phyloP scores from a whole-genome alignment of 495 filamentous ascomycete species.

The Trichoderma orchidacearum region DNA sequence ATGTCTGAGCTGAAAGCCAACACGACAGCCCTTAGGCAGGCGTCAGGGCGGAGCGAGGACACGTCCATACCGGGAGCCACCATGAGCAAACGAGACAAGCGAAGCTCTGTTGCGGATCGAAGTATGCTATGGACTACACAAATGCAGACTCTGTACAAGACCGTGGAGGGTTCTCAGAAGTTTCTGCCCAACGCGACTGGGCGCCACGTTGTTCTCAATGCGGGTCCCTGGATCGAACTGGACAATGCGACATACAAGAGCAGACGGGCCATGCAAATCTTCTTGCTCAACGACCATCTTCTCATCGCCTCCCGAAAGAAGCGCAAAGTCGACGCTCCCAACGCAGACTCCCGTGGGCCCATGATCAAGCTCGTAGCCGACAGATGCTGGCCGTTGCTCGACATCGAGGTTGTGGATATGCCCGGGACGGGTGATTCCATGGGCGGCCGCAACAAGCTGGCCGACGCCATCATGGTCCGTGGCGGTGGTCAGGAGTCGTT shows the following conservation, averaged over 20 bases:
- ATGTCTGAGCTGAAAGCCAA: constrained; percentile 75
- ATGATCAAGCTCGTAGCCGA: constrained; percentile 78
- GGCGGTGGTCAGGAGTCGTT: constrained; percentile 78
- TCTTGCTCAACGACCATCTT: constrained; percentile 90
- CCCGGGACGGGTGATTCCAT: constrained; percentile 44
- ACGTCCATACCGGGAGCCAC: constrained; percentile 23
- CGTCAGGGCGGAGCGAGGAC: constrained; percentile 31
- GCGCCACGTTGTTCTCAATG: constrained; percentile 82
- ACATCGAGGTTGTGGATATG: constrained; percentile 88
- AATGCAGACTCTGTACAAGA: constrained; percentile 79
- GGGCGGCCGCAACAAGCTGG: constrained; percentile 49
- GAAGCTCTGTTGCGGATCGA: constrained; percentile 83
- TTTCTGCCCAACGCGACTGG: constrained; percentile 85
- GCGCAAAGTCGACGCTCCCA: constrained; percentile 60
- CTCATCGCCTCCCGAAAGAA: constrained; percentile 84
- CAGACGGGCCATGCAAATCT: constrained; percentile 68
- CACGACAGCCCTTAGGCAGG: constrained; percentile 61
- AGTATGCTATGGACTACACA: constrained; percentile 91
- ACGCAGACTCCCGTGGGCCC: constrained; percentile 41
- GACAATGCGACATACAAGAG: constrained; percentile 96
- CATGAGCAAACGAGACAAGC: constrained; percentile 51
- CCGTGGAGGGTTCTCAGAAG: constrained; percentile 91
- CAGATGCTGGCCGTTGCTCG: constrained; percentile 85
- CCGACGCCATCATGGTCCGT: constrained; percentile 81
- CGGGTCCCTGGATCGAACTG: constrained; percentile 83